Evolutionary conservation across 23 red algal species (phyloP), one percentile per base, ranked within the genome.

Genomic region (Chondrus crispus): DNA sequence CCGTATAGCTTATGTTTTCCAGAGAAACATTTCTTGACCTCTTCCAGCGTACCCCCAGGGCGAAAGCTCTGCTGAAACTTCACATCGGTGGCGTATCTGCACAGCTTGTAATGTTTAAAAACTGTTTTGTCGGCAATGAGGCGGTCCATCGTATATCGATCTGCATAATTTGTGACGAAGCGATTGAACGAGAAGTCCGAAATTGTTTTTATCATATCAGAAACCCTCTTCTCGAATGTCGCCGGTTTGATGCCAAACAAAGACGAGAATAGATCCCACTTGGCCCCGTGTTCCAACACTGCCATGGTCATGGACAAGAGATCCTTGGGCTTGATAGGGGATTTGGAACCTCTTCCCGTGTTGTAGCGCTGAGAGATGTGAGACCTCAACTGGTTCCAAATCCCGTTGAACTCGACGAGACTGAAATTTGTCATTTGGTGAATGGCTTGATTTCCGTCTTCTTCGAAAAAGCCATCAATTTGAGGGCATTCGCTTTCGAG

Each of bases 291-390:
- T 47, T 70, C 73, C 9, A 87, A 43, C 19, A 72, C 62, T 14
- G 57, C 62, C 10, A 87, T 26, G 26, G 41, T 30, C 83, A 87
- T 72, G 41, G 73, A 71, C 7, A 87, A 47, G 2, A 72, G 37
- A 28, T 87, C 57, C 68, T 87, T 87, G 14, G 2, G 9, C 28
- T 87, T 87, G 44, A 87, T 50, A 2, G 42, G 38, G 18, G 35
- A 72, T 70, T 87, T 87, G 41, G 32, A 44, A 20, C 74, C 77
- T 51, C 39, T 12, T 50, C 77, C 77, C 6, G 48, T 57, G 47
- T 48, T 45, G 18, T 22, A 80, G 14, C 12, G 46, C 13, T 12
- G 18, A 13, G 20, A 13, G 10, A 80, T 37, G 35, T 64, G 58
- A 16, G 26, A 5, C 35, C 35, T 64, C 24, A 64, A 64, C 58